Conservation (phyloP, 2,329 filamentous ascomycete genomes). For the Claviceps sp. region DNA sequence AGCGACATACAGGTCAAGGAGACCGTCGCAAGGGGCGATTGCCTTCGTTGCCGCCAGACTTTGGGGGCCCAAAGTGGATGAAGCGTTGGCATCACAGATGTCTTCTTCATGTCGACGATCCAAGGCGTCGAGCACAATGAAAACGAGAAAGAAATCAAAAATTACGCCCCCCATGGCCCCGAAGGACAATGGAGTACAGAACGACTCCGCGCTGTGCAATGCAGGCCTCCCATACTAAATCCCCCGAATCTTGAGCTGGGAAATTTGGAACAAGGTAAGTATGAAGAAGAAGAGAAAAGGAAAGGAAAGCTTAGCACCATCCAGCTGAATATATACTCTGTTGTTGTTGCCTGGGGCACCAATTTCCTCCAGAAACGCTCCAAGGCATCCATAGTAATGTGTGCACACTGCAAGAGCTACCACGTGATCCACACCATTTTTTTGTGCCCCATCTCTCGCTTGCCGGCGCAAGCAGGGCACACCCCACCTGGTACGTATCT, state of each 20-base stretch:
- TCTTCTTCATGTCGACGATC: conserved; percentile 32
- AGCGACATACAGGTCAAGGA: no score
- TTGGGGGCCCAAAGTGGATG: no score
- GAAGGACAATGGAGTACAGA: conserved; percentile 38
- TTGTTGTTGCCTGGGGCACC: conserved; percentile 13
- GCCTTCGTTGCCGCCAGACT: no score
- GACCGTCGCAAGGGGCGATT: no score
- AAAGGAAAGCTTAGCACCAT: conserved; percentile 8
- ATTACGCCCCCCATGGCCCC: conserved; percentile 40
- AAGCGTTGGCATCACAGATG: not conserved
- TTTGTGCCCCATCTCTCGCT: conserved; percentile 7
- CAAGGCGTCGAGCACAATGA: conserved; percentile 29
- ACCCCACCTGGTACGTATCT: conserved; percentile 21
- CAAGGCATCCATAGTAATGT: conserved; percentile 6
- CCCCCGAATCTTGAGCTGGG: conserved; percentile 32
- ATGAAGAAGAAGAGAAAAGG: conserved; percentile 31
- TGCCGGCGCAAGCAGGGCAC: conserved; percentile 7
- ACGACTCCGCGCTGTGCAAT: conserved; percentile 42
- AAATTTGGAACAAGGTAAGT: conserved; percentile 38
- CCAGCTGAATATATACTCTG: conserved; percentile 20
- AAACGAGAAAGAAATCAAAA: conserved; percentile 35
- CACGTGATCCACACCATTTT: conserved; percentile 13
- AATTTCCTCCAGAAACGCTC: not conserved
- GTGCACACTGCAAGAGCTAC: conserved; percentile 11
- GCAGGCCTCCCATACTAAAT: conserved; percentile 35